A percentile compares a stretch with the other conserved stretches of the same genome.
phyloP scores from a whole-genome alignment of 306 rosid species.

The Fagus sylvatica region DNA sequence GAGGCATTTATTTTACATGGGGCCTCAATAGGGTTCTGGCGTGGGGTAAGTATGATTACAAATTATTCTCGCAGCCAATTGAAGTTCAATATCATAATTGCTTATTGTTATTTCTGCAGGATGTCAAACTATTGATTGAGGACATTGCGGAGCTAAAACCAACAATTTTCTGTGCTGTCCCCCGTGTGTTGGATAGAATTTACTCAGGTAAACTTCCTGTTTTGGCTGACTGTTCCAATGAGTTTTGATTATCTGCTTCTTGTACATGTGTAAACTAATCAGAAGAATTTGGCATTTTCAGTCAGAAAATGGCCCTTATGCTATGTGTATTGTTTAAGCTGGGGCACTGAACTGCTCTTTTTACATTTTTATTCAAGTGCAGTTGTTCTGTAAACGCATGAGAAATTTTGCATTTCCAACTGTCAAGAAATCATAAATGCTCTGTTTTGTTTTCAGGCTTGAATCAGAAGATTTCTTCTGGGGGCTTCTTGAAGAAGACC shows the following conservation, averaged over 20 bases:
- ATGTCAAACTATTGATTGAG: slow-evolving; percentile 82
- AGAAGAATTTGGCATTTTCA: slow-evolving; percentile 11
- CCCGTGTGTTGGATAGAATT: slow-evolving; percentile 93
- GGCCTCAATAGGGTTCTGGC: slow-evolving; percentile 96
- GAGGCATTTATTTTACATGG: slow-evolving; percentile 87
- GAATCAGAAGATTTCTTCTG: slow-evolving; percentile 73
- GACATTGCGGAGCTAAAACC: slow-evolving; percentile 93
- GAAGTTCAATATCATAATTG: slow-evolving; percentile 18
- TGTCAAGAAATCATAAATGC: neutral
- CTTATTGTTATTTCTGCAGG: slow-evolving; percentile 53
- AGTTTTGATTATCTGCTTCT: neutral
- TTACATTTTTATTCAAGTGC: neutral
- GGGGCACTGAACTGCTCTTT: slow-evolving; percentile 13
- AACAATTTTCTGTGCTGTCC: slow-evolving; percentile 92
- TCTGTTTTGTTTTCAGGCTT: slow-evolving; percentile 57
- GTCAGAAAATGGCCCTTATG: slow-evolving; percentile 8
- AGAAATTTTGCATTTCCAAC: slow-evolving; percentile 2
- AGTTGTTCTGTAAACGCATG: neutral
- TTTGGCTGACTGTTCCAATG: slow-evolving; percentile 3
- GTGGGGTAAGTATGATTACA: slow-evolving; percentile 69
- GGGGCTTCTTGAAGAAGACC: slow-evolving; percentile 68
- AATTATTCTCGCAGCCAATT: slow-evolving; percentile 7
- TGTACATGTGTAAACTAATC: slow-evolving; percentile 14
- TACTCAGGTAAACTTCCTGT: slow-evolving; percentile 54
- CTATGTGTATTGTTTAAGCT: slow-evolving; percentile 15